These are phyloP conservation scores for Rosa lucieae DNA, from an alignment of 306 rosid genomes.

Conservation along the genomic window DNA sequence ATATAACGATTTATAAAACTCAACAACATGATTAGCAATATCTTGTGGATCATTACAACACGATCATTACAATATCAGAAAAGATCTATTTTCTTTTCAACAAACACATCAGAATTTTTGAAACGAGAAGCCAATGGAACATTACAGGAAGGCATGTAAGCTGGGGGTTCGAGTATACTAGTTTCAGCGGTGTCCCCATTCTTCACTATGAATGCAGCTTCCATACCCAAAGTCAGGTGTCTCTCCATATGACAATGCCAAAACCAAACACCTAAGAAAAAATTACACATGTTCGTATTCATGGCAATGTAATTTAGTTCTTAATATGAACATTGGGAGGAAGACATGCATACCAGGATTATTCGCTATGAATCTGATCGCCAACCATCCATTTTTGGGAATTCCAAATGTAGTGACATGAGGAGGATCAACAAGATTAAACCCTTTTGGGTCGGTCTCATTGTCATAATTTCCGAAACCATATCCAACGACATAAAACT, in stretches of 20 bases:
- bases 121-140: background rate
- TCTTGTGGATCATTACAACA: too few species aligned
- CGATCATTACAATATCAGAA: too few species aligned
- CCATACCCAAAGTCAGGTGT: background rate
- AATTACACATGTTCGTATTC: background rate
- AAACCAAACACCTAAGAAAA: background rate
- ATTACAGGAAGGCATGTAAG: background rate
- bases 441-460: background rate
- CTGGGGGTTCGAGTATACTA: background rate
- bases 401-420: background rate
- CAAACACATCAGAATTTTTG: background rate
- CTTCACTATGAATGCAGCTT: background rate
- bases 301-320: background rate
- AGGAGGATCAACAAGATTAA: background rate
- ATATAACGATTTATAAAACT: too few species aligned
- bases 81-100: too few species aligned
- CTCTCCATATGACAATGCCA: background rate
- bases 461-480: background rate
- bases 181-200: background rate
- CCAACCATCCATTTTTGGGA: background rate
- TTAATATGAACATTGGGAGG: background rate
- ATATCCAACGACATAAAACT: background rate
- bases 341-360: background rate
- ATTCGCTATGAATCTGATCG: background rate
- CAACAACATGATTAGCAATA: too few species aligned